phyloP scores from a whole-genome alignment of 176 grass and related monocot species.

The Musa schizocarpa region DNA sequence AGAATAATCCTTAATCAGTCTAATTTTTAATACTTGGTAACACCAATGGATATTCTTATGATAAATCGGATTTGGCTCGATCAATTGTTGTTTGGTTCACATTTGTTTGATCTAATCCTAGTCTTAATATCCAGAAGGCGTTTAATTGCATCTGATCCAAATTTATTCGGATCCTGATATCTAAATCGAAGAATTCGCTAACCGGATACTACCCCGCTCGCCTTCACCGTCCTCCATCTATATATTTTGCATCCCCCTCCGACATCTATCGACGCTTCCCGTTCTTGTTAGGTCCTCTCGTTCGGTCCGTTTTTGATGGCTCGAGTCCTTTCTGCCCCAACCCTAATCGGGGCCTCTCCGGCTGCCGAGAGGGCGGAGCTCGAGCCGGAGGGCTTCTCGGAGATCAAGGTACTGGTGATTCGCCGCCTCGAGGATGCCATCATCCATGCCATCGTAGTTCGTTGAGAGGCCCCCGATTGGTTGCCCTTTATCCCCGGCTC shows the following conservation, averaged over 20 bases:
- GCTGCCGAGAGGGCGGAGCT: slow-evolving; percentile 31
- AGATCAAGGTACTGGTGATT: slow-evolving; percentile 32
- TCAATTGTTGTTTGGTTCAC: too few species aligned
- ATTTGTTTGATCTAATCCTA: too few species aligned
- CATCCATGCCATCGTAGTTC: slow-evolving; percentile 49
- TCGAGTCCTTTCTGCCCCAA: background rate
- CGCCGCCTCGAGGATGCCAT: slow-evolving; percentile 45
- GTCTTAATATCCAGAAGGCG: too few species aligned
- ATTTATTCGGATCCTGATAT: background rate
- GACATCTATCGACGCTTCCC: background rate
- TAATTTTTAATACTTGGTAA: too few species aligned
- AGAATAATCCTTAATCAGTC: too few species aligned
- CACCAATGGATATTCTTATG: too few species aligned
- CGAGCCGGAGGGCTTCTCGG: slow-evolving; percentile 13
- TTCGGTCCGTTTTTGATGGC: background rate
- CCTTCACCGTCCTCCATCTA: background rate
- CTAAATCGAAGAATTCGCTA: background rate
- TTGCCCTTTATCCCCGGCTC: slow-evolving; percentile 70
- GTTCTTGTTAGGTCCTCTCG: background rate
- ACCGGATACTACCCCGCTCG: background rate
- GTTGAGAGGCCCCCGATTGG: slow-evolving; percentile 65
- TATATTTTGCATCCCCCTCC: background rate
- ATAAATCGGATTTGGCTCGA: too few species aligned
- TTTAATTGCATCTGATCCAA: too few species aligned
- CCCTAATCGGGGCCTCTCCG: slow-evolving; percentile 20